A percentile compares a stretch with the other conserved stretches of the same genome.
Evolutionary conservation across 306 rosid species (phyloP).

Genomic region (Fragaria nilgerrensis): DNA sequence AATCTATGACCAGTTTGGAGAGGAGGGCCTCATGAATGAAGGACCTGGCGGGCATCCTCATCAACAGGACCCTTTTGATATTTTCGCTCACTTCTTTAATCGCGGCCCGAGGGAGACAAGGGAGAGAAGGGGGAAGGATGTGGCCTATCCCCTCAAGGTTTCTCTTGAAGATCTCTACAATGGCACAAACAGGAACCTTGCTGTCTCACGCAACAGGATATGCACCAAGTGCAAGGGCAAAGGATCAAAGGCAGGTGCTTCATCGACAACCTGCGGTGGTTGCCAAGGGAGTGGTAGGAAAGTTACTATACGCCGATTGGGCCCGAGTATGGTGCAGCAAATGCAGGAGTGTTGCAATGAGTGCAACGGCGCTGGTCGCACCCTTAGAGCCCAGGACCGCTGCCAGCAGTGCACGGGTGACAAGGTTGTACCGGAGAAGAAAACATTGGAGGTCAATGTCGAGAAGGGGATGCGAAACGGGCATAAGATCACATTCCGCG

Average conservation of each 20-base stretch:
- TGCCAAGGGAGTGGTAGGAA: conserved; percentile 96
- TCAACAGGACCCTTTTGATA: conserved; percentile 69
- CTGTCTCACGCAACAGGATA: conserved; percentile 73
- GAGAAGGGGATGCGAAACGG: conserved; percentile 91
- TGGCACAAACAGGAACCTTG: conserved; percentile 82
- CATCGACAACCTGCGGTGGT: conserved; percentile 63
- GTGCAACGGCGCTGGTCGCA: conserved; percentile 89
- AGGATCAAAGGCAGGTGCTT: conserved; percentile 91
- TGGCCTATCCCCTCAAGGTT: conserved; percentile 84
- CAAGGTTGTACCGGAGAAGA: conserved; percentile 90
- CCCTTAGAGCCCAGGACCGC: conserved; percentile 75
- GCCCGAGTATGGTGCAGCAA: conserved; percentile 78
- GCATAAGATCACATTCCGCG: conserved; percentile 82
- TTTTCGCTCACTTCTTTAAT: conserved; percentile 57
- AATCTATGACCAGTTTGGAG: conserved; percentile 77
- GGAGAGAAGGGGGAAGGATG: conserved; percentile 62
- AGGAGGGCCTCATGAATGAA: conserved; percentile 77
- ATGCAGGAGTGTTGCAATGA: conserved; percentile 93
- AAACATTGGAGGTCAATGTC: conserved; percentile 77
- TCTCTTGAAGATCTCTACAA: conserved; percentile 78
- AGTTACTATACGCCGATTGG: conserved; percentile 74
- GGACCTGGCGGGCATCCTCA: conserved; percentile 47
- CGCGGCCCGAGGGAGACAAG: too few species aligned
- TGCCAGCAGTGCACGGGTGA: conserved; percentile 86
- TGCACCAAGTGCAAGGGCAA: conserved; percentile 90